Conservation (phyloP, 2,329 filamentous ascomycete species). For the Aspergillus persii region DNA sequence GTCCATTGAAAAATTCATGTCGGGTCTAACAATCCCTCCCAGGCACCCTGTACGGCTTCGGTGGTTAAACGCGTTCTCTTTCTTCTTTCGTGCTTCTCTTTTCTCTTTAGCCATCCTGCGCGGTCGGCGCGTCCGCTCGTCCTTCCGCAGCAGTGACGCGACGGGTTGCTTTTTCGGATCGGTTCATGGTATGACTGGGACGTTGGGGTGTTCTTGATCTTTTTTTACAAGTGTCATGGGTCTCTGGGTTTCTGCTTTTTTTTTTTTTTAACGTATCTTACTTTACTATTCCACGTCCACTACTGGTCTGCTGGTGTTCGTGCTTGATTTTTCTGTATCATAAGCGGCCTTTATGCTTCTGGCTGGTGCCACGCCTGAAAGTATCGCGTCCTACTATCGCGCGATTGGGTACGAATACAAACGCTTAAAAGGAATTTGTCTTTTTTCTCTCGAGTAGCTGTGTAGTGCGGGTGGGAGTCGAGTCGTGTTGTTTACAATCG, state of each 20-base stretch:
- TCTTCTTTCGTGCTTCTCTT: conserved; percentile 18
- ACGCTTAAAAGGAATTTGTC: conserved; percentile 19
- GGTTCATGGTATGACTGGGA: conserved; percentile 45
- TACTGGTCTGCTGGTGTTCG: conserved; percentile 40
- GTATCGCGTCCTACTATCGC: conserved; percentile 24
- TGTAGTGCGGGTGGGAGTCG: not conserved
- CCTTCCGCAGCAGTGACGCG: conserved; percentile 32
- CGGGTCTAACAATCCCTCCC: conserved; percentile 19
- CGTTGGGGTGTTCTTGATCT: conserved; percentile 45
- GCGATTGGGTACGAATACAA: conserved; percentile 40
- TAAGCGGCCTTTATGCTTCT: conserved; percentile 37
- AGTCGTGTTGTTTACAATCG: not conserved
- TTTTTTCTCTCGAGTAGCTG: not conserved
- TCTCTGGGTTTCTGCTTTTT: conserved; percentile 40
- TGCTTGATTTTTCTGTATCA: conserved; percentile 43
- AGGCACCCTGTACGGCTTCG: conserved; percentile 82
- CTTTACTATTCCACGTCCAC: conserved; percentile 40
- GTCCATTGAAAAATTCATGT: conserved; percentile 3
- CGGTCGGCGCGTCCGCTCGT: conserved; percentile 30
- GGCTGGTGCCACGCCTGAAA: conserved; percentile 36
- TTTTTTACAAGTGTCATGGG: conserved; percentile 40
- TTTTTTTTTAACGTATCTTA: conserved; percentile 30
- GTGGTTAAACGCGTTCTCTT: conserved; percentile 62
- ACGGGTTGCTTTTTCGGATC: conserved; percentile 39
- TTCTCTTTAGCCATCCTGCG: conserved; percentile 32